A percentile compares a stretch with the other conserved stretches of the same genome.
phyloP scores from a whole-genome alignment of 2,329 filamentous ascomycete species.

The Alternaria atra region DNA sequence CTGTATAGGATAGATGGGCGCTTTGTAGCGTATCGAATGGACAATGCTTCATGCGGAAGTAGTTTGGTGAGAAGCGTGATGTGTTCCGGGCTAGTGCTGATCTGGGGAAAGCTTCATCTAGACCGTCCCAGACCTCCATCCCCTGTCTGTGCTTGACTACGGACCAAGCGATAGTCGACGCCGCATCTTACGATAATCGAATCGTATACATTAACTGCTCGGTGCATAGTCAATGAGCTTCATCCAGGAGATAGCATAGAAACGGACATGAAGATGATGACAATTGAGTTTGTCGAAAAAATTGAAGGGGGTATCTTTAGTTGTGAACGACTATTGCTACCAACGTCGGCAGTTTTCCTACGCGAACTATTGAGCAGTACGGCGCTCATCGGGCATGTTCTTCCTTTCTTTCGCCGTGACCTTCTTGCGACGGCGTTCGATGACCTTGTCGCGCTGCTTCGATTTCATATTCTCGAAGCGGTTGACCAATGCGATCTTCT shows the following conservation, averaged over 20 bases:
- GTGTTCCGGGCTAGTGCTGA: slow-evolving; percentile 5
- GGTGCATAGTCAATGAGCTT: neutral
- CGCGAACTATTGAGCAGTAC: slow-evolving; percentile 20
- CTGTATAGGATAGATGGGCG: neutral
- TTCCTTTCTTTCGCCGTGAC: slow-evolving; percentile 83
- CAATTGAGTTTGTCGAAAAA: neutral
- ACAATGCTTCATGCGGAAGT: neutral
- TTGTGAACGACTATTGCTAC: neutral
- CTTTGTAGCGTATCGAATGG: slow-evolving; percentile 4
- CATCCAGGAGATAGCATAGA: neutral
- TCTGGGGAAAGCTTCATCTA: neutral
- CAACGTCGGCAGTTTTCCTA: neutral
- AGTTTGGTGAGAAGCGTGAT: neutral
- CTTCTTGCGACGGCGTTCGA: slow-evolving; percentile 92
- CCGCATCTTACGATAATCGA: neutral
- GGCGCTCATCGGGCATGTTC: slow-evolving; percentile 58
- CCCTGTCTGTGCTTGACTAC: neutral
- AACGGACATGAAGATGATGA: neutral
- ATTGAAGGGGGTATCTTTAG: slow-evolving; percentile 16
- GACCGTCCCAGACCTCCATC: neutral
- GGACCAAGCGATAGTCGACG: neutral
- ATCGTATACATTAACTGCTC: neutral
- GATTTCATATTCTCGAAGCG: slow-evolving; percentile 85
- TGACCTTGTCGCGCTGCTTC: slow-evolving; percentile 81
- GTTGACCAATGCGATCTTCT: slow-evolving; percentile 82